phyloP scores from a whole-genome alignment of 1,139 yeast genomes.

The Suhomyces wounanorum region DNA sequence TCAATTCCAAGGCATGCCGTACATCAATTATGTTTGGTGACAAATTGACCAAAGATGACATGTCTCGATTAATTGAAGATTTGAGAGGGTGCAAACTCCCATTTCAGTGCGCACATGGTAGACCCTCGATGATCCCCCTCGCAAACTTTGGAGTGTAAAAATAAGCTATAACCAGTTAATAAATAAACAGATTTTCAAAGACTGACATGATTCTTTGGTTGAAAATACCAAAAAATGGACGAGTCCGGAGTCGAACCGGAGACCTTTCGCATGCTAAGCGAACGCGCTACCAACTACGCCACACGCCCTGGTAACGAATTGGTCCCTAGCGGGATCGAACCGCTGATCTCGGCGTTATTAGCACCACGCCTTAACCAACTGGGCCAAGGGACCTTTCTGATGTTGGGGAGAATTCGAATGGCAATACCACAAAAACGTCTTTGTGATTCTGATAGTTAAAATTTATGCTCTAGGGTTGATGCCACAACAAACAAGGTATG shows the following conservation, averaged over 20 bases:
- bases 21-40: conserved; percentile 77
- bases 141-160: conserved; percentile 22
- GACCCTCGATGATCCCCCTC: conserved; percentile 72
- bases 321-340: conserved; percentile 37
- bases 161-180: conserved; percentile 1
- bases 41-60: conserved; percentile 40
- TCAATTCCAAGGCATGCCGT: conserved; percentile 71
- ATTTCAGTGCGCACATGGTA: conserved; percentile 84
- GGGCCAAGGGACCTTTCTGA: conserved; percentile 34
- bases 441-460: no score
- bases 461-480: no score
- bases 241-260: conserved; percentile 90
- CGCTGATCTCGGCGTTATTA: conserved; percentile 44
- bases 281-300: conserved; percentile 93
- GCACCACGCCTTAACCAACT: conserved; percentile 42
- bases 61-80: conserved; percentile 42
- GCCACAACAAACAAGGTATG: no score
- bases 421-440: no score
- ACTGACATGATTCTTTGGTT: no score
- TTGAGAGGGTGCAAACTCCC: conserved; percentile 59
- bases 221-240: conserved; percentile 49
- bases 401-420: not conserved
- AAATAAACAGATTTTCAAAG: not conserved
- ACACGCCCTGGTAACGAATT: conserved; percentile 60
- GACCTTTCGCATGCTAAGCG: conserved; percentile 90